These are phyloP conservation scores for Aspergillus campestris DNA, from an alignment of 495 filamentous ascomycete genomes.

Conservation along the genomic window DNA sequence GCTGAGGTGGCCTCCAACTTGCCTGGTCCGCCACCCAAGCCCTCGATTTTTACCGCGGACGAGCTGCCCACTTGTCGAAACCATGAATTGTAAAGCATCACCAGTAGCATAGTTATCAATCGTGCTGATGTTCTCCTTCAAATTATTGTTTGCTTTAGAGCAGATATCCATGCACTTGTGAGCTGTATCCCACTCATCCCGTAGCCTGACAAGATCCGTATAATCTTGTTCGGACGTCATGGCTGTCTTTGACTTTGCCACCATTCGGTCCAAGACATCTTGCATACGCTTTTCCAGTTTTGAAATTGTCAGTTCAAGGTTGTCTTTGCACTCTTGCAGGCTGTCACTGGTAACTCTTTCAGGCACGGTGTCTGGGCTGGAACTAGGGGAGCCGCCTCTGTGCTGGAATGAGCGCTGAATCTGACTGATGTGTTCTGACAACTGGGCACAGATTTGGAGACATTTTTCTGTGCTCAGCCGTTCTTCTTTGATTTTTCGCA, in stretches of 20 bases:
- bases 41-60: slow-evolving; percentile 30
- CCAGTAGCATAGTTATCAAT: slow-evolving; percentile 32
- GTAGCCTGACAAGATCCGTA: slow-evolving; percentile 25
- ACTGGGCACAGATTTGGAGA: slow-evolving; percentile 31
- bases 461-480: slow-evolving; percentile 33
- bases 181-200: slow-evolving; percentile 31
- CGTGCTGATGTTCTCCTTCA: slow-evolving; percentile 25
- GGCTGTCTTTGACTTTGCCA: slow-evolving; percentile 23
- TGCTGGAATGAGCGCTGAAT: slow-evolving; percentile 12
- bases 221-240: slow-evolving; percentile 22
- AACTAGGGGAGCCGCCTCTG: slow-evolving; percentile 6
- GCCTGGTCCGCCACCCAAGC: slow-evolving; percentile 31
- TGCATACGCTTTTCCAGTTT: slow-evolving; percentile 30
- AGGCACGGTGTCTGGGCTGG: slow-evolving; percentile 11
- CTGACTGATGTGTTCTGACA: slow-evolving; percentile 29
- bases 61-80: slow-evolving; percentile 29
- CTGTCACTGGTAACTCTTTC: slow-evolving; percentile 26
- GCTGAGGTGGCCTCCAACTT: slow-evolving; percentile 33
- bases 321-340: slow-evolving; percentile 33
- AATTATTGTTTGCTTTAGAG: slow-evolving; percentile 22
- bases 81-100: slow-evolving; percentile 33
- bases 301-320: slow-evolving; percentile 15
- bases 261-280: slow-evolving; percentile 22
- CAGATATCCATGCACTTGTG: slow-evolving; percentile 31
- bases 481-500: slow-evolving; percentile 28